Conservation (phyloP, 139 green algal species). For the Chlamydomonas applanata region DNA sequence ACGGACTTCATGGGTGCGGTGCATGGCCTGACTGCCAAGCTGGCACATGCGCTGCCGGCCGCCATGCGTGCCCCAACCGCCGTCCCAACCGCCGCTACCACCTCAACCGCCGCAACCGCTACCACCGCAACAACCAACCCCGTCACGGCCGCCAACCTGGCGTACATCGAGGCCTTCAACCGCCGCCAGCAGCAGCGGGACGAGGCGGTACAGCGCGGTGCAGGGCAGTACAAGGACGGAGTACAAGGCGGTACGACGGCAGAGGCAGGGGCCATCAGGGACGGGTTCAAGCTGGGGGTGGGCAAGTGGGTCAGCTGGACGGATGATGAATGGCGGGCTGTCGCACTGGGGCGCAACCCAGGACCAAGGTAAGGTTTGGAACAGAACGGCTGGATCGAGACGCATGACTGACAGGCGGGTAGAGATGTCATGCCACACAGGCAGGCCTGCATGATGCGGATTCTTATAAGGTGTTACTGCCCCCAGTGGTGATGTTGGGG, state of each 20-base stretch:
- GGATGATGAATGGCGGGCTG: slow-evolving; percentile 19
- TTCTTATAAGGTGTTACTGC: too few species aligned
- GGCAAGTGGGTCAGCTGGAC: slow-evolving; percentile 26
- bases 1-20: too few species aligned
- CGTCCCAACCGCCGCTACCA: too few species aligned
- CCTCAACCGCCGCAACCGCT: too few species aligned
- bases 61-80: too few species aligned
- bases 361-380: neutral
- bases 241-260: neutral
- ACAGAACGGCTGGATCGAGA: neutral
- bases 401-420: neutral
- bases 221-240: neutral
- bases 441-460: neutral
- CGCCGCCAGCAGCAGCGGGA: slow-evolving; percentile 7
- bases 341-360: neutral
- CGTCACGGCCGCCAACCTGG: neutral
- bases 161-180: slow-evolving; percentile 24
- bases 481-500: too few species aligned
- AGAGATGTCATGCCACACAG: neutral
- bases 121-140: too few species aligned
- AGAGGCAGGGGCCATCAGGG: neutral
- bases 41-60: too few species aligned
- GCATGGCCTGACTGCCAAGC: too few species aligned
- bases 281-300: slow-evolving; percentile 28
- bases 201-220: neutral